Evolutionary conservation across 1,284 basidiomycete genomes (phyloP), one percentile per base, ranked within the genome.

Genomic region (Thelephora terrestris): DNA sequence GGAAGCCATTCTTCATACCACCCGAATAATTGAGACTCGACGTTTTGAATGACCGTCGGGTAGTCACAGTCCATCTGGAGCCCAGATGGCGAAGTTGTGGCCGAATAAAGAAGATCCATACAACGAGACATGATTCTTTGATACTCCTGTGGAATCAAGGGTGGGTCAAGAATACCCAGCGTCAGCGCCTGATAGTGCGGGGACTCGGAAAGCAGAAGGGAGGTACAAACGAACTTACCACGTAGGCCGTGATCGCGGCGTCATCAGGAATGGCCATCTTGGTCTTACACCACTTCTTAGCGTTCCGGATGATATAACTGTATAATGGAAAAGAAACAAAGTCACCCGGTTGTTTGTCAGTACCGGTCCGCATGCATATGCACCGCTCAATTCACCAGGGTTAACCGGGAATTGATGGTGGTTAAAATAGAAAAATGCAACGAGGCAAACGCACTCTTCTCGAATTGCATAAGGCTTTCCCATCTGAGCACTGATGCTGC

Each of bases 401-500:
- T 27, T 27, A 27, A 9, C 25, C 25, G 25, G 25, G 25, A 27
- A 27, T 27, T 27, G 25, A 27, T 27, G 25, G 25, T 27, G 25
- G 5, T 27, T 32, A 14, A 32, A 34, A 4, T 46, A 38, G 39
- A 53, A 50, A 42, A 53, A 50, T 53, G 55, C 52, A 55, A 57
- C 36, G 57, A 44, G 6, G 52, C 57, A 46, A 43, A 76, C 87
- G 60, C 66, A 89, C 90, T 88, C 91, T 70, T 87, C 86, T 61
- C 82, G 82, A 57, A 92, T 83, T 7, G 82, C 81, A 61, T 86
- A 78, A 2, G 90, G 89, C 65, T 92, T 92, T 49, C 91, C 90
- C 87, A 93, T 90, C 68, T 94, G 92, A 1, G 92, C 88, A 55
- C 90, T 91, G 51, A 87, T 77, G 55, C 91, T 94, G 49, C 92